Base-by-base conservation (phyloP, 495 filamentous ascomycete genomes). In the Podospora pseudopauciseta region DNA sequence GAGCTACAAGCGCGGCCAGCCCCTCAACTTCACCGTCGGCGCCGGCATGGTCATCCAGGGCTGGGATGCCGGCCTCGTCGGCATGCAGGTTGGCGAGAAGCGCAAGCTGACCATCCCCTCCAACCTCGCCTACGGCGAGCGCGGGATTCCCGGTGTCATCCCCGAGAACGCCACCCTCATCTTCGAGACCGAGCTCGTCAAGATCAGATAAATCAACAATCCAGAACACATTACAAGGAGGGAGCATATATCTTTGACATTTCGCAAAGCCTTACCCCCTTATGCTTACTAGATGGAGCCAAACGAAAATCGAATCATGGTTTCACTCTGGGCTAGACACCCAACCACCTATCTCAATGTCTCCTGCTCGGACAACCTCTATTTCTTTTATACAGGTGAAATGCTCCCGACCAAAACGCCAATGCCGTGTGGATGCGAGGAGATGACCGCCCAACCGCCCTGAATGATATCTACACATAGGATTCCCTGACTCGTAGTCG, bases 51-150 rank as follows among this genome's bases (percentile, higher is more conserved):
- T 95, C 59, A 96, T 96, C 73, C 85, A 90, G 81, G 91, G 81
- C 72, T 96, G 93, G 93, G 93, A 96, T 76, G 78, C 92, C 74
- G 92, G 92, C 56, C 82, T 95, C 27, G 74, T 93, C 64, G 91
- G 90, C 73, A 96, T 97, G 93, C 95, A 93, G 76, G 85, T 94
- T 70, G 93, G 93, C 54, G 93, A 97, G 84, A 92, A 91, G 86
- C 85, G 76, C 72, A 74, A 71, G 69, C 80, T 97, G 73, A 94
- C 88, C 49, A 95, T 97, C 68, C 88, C 90, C 20, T 90, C 92
- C 23, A 80, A 87, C 68, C 82, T 88, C 67, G 93, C 84, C 49
- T 97, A 96, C 78, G 93, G 93, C 18, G 79, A 87, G 69, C 81
- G 85, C 62, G 84, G 75, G 28, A 82, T 87, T 72, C 90, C 90